phyloP scores from a whole-genome alignment of 352 stramenopile genomes.

The Pythium coloratum region DNA sequence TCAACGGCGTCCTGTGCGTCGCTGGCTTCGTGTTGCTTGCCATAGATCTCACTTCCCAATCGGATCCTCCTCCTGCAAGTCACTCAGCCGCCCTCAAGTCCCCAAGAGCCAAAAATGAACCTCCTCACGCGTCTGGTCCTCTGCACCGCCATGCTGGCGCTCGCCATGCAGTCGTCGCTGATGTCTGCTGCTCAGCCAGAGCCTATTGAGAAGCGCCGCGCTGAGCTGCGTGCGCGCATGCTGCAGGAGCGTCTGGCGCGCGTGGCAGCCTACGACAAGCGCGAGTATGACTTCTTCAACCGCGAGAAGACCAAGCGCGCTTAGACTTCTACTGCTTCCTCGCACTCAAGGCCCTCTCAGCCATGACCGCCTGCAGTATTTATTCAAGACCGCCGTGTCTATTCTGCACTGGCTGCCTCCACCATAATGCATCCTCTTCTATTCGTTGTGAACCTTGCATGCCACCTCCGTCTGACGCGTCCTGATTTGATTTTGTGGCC shows the following conservation, averaged over 20 bases:
- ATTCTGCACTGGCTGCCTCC: neutral
- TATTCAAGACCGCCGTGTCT: neutral
- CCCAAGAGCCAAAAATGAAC: slow-evolving; percentile 16
- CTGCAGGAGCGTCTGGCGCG: slow-evolving; percentile 21
- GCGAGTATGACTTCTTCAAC: slow-evolving; percentile 29
- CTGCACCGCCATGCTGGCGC: slow-evolving; percentile 7
- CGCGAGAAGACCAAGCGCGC: slow-evolving; percentile 13
- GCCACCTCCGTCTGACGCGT: neutral
- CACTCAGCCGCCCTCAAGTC: neutral
- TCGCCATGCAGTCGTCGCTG: slow-evolving; percentile 11
- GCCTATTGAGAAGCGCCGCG: slow-evolving; percentile 24
- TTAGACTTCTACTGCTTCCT: neutral
- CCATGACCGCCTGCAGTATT: neutral
- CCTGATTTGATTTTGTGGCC: neutral
- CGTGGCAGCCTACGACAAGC: slow-evolving; percentile 22
- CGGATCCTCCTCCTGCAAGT: neutral
- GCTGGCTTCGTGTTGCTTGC: neutral
- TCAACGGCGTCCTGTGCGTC: too few species aligned
- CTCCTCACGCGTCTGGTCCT: slow-evolving; percentile 18
- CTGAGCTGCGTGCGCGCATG: slow-evolving; percentile 26
- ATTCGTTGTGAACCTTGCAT: neutral
- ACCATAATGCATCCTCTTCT: neutral
- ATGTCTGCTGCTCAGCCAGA: slow-evolving; percentile 7
- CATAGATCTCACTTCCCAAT: neutral
- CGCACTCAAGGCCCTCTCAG: too few species aligned